Evolutionary conservation across 176 grass and related monocot species (phyloP).

Genomic region (Carex littledalei): DNA sequence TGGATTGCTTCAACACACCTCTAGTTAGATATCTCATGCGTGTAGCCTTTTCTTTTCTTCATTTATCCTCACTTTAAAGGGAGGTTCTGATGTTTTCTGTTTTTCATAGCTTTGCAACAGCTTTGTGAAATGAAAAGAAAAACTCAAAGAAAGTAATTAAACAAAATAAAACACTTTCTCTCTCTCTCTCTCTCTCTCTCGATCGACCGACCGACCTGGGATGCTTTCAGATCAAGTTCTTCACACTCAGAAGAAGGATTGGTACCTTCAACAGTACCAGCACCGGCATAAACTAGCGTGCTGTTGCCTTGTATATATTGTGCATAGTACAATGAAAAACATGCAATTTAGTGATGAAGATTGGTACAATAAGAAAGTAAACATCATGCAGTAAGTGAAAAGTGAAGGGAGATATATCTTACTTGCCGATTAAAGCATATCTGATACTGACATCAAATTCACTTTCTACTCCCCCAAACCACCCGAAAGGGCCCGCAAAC

Average conservation of each 20-base stretch:
- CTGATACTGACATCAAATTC: constrained; percentile 95
- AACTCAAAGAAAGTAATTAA: background rate
- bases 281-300: constrained; percentile 75
- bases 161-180: background rate
- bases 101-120: constrained; percentile 55
- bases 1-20: too few relatives aligned
- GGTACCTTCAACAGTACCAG: constrained; percentile 86
- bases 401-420: background rate
- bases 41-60: background rate
- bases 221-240: constrained; percentile 79
- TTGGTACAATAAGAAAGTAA: background rate
- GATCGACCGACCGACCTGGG: constrained; percentile 19
- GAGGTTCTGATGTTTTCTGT: constrained; percentile 38
- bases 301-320: constrained; percentile 44
- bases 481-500: constrained; percentile 84
- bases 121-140: constrained; percentile 62
- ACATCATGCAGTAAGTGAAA: background rate
- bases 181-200: background rate
- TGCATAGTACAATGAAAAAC: constrained; percentile 2
- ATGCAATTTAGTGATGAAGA: background rate
- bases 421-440: constrained; percentile 80
- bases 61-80: constrained; percentile 12
- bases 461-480: constrained; percentile 91
- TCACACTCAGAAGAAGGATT: constrained; percentile 88
- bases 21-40: too few relatives aligned